Percentiles rank a stretch among this genome's conserved stretches.
Evolutionary conservation across 2,329 filamentous ascomycete species (phyloP).

Genomic region (Penicillium palitans): DNA sequence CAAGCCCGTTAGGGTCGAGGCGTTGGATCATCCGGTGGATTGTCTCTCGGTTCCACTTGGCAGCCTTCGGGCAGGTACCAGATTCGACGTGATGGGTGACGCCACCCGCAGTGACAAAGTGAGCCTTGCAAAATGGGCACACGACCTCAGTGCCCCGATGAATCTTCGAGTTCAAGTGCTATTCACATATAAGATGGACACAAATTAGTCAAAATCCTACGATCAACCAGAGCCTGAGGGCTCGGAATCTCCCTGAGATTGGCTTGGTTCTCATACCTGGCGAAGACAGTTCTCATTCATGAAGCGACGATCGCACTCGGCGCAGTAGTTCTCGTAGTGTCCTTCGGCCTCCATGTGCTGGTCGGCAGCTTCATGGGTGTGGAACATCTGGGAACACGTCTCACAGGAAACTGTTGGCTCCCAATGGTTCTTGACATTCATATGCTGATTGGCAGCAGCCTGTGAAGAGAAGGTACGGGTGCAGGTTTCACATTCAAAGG

Average conservation of each 20-base stretch:
- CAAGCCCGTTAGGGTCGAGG: slow-evolving; percentile 50
- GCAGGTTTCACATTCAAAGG: slow-evolving; percentile 25
- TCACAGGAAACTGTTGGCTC: not conserved
- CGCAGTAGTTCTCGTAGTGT: slow-evolving; percentile 33
- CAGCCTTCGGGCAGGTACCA: slow-evolving; percentile 52
- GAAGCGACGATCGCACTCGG: slow-evolving; percentile 31
- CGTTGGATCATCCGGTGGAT: slow-evolving; percentile 50
- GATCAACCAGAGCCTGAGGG: not conserved
- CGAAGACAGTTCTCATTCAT: slow-evolving; percentile 33
- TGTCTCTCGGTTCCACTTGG: slow-evolving; percentile 48
- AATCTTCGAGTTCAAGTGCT: slow-evolving; percentile 57
- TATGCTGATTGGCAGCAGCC: slow-evolving; percentile 24
- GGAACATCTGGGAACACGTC: not conserved
- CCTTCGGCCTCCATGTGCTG: slow-evolving; percentile 26
- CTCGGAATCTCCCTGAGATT: not conserved
- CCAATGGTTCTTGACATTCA: slow-evolving; percentile 13
- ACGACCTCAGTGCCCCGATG: slow-evolving; percentile 49
- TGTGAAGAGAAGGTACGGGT: slow-evolving; percentile 13
- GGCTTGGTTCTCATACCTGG: slow-evolving; percentile 20
- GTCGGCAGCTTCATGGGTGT: slow-evolving; percentile 7
- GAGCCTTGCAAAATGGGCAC: slow-evolving; percentile 58
- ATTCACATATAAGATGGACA: not conserved
- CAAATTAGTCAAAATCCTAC: not conserved
- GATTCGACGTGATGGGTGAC: slow-evolving; percentile 55
- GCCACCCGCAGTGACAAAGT: slow-evolving; percentile 54